A percentile compares a stretch with the other conserved stretches of the same genome.
Evolutionary conservation across 495 filamentous ascomycete genomes (phyloP).

Genomic region (Staphylotrichum tortipilum): DNA sequence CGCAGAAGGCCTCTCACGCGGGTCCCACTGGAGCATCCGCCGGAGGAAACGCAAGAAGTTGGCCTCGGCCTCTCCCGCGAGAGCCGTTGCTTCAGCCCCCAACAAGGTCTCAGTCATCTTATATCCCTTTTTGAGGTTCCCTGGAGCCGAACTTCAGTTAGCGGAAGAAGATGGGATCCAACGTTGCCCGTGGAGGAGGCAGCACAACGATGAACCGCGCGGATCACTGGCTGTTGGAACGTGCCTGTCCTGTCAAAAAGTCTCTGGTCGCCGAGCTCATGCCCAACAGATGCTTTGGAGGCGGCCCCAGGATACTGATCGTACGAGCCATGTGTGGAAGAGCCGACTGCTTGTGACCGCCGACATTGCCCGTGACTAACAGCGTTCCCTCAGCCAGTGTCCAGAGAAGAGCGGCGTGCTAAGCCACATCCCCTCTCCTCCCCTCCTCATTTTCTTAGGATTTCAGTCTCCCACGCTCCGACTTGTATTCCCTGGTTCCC

Average conservation of each 20-base stretch:
- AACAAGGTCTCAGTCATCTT: background rate
- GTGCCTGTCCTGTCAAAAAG: background rate
- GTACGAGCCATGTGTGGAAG: background rate
- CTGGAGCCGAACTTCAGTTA: too few relatives aligned
- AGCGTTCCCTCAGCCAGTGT: background rate
- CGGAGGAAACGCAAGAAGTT: background rate
- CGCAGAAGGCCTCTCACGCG: background rate
- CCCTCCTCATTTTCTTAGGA: too few relatives aligned
- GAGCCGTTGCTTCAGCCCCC: background rate
- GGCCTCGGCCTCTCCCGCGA: background rate
- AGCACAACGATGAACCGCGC: background rate
- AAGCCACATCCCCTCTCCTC: too few relatives aligned
- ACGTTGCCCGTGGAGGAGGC: too few relatives aligned
- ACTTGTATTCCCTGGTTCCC: too few relatives aligned
- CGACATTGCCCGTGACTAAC: background rate
- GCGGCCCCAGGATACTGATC: background rate
- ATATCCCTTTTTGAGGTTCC: background rate
- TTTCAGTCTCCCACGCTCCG: too few relatives aligned
- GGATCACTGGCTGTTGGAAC: background rate
- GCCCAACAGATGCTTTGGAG: background rate
- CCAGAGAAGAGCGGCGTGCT: background rate
- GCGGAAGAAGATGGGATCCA: too few relatives aligned
- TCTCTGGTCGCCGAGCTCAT: background rate
- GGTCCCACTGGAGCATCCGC: background rate
- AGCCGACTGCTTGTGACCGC: background rate